These are phyloP conservation scores for Astrephomene gubernaculifera DNA, from an alignment of 139 green algal genomes.

Conservation along the genomic window DNA sequence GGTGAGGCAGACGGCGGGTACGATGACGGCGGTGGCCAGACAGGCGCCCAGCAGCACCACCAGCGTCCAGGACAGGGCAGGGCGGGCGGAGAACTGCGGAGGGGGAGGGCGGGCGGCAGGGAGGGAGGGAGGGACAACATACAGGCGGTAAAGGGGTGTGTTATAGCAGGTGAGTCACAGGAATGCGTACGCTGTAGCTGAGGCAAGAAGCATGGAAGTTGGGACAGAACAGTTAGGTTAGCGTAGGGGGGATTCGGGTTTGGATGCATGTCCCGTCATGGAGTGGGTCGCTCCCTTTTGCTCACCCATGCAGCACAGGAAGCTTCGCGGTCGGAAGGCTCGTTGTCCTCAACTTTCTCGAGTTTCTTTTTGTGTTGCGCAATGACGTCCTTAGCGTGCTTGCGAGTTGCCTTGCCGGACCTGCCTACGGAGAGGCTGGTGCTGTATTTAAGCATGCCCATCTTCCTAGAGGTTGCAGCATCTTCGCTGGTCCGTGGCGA, in stretches of 20 bases:
- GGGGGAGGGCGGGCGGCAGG: too few species aligned
- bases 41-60: not conserved
- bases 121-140: not conserved
- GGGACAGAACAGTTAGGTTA: too few species aligned
- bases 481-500: not conserved
- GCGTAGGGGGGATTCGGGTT: not conserved
- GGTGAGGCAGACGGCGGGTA: slow-evolving; percentile 21
- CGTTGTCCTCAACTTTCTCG: too few species aligned
- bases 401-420: not conserved
- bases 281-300: too few species aligned
- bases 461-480: not conserved
- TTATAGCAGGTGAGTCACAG: not conserved
- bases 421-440: not conserved
- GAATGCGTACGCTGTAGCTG: not conserved
- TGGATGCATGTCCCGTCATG: too few species aligned
- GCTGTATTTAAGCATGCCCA: not conserved
- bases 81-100: not conserved
- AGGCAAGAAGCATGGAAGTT: too few species aligned
- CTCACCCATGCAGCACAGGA: too few species aligned
- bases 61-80: not conserved
- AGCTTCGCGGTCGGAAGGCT: too few species aligned
- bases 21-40: not conserved
- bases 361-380: too few species aligned
- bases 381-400: too few species aligned
- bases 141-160: not conserved